A percentile compares a stretch with the other conserved stretches of the same genome.
Conservation (phyloP, 192 early-diverging fungal species). For the Backusella tuberculispora region DNA sequence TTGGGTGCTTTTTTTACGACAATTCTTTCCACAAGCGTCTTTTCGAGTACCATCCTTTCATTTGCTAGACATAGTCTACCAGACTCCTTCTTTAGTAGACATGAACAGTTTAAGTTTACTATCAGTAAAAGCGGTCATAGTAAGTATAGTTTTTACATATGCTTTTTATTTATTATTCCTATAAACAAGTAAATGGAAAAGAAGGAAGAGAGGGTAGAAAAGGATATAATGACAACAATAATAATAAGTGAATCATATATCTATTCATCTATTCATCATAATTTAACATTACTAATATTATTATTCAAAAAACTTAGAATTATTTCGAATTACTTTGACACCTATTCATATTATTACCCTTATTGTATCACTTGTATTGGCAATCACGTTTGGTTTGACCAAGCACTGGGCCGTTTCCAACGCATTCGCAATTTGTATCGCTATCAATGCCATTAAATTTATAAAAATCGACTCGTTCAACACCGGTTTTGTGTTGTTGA, state of each 20-base stretch:
- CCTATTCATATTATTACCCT: slow-evolving; percentile 66
- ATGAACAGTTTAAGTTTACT: slow-evolving; percentile 74
- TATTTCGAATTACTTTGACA: slow-evolving; percentile 60
- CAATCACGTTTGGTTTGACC: slow-evolving; percentile 71
- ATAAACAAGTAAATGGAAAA: background rate
- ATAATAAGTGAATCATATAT: background rate
- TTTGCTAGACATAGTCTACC: slow-evolving; percentile 53
- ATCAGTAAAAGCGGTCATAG: slow-evolving; percentile 69
- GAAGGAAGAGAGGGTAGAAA: background rate
- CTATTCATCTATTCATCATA: background rate
- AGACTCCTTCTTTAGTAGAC: slow-evolving; percentile 44
- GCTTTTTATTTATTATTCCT: no score
- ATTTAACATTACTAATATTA: no score
- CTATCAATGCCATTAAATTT: slow-evolving; percentile 81
- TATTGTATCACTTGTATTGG: slow-evolving; percentile 60
- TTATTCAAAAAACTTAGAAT: slow-evolving; percentile 37
- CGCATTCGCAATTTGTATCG: slow-evolving; percentile 82
- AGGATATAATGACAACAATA: background rate
- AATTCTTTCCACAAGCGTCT: slow-evolving; percentile 40
- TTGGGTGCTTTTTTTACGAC: slow-evolving; percentile 64
- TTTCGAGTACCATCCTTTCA: slow-evolving; percentile 60
- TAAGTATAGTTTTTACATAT: slow-evolving; percentile 32
- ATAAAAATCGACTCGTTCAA: slow-evolving; percentile 92
- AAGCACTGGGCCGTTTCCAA: slow-evolving; percentile 96
- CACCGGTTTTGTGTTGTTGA: slow-evolving; percentile 91